phyloP scores from a whole-genome alignment of 257 asterid genomes.

The Asclepias syriaca region DNA sequence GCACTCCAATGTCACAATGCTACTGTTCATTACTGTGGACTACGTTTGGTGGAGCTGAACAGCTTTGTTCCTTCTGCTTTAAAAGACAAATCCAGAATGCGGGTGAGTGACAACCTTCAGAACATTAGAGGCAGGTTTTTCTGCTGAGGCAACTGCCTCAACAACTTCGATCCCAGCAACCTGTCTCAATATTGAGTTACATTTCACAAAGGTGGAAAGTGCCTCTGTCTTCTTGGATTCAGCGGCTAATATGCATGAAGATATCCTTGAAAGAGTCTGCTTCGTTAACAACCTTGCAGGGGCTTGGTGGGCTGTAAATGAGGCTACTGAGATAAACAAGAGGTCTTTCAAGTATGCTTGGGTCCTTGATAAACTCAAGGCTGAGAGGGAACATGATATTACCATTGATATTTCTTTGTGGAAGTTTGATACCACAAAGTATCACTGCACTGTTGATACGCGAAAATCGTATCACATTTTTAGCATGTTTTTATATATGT shows the following conservation, averaged over 20 bases:
- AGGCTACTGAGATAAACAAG: no score
- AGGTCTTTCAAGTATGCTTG: no score
- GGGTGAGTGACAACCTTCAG: slow-evolving; percentile 51
- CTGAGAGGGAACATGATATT: no score
- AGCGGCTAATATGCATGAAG: slow-evolving; percentile 64
- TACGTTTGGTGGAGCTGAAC: slow-evolving; percentile 68
- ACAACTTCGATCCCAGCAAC: slow-evolving; percentile 88
- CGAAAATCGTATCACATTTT: no score
- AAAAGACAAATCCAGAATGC: slow-evolving; percentile 64
- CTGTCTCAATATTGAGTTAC: slow-evolving; percentile 89
- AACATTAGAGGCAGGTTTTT: slow-evolving; percentile 64
- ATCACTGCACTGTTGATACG: no score
- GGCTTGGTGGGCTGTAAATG: no score
- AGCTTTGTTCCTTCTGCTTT: slow-evolving; percentile 51
- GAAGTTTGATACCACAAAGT: no score
- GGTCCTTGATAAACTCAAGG: no score
- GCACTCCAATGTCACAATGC: slow-evolving; percentile 89
- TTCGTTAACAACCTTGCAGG: no score
- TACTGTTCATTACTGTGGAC: slow-evolving; percentile 68
- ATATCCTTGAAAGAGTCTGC: no score
- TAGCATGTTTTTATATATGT: no score
- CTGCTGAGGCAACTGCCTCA: slow-evolving; percentile 77
- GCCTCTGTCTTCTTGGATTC: slow-evolving; percentile 92
- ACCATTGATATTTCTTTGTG: no score
- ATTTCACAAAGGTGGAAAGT: slow-evolving; percentile 94